Percentiles rank a stretch among this genome's conserved stretches.
Conservation (phyloP, 164 flowering plant genomes). For the Liriodendron chinense region DNA sequence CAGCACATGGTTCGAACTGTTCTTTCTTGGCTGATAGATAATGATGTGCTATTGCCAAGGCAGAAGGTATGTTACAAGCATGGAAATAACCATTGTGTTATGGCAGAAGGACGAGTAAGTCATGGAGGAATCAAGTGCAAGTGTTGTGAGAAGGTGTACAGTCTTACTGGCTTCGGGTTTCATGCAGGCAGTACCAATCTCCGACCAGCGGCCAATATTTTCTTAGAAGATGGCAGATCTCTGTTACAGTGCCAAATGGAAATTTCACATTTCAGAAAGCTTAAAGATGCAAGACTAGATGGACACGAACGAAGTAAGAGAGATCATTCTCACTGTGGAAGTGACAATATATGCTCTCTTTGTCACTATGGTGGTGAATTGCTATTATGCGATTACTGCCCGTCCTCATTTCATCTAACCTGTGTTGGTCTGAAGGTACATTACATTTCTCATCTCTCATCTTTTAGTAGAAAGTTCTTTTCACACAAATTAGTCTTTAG, state of each 20-base stretch:
- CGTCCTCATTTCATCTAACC: conserved; percentile 65
- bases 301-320: conserved; percentile 17
- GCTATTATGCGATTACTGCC: conserved; percentile 76
- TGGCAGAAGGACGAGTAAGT: conserved; percentile 53
- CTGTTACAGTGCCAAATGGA: conserved; percentile 66
- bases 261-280: conserved; percentile 17
- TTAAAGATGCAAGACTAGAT: conserved; percentile 8
- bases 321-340: conserved; percentile 16
- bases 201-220: conserved; percentile 57
- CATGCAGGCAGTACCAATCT: conserved; percentile 67
- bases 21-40: conserved; percentile 81
- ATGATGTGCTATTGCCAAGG: conserved; percentile 58
- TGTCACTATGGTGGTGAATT: conserved; percentile 84
- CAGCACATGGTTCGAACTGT: conserved; percentile 45
- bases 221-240: conserved; percentile 79
- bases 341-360: conserved; percentile 66
- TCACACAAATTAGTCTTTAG: no score
- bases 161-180: conserved; percentile 45
- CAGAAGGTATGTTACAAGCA: conserved; percentile 46
- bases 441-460: no score
- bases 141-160: conserved; percentile 61
- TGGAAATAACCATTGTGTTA: conserved; percentile 17
- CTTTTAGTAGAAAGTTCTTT: no score
- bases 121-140: conserved; percentile 76
- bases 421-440: conserved; percentile 69